phyloP scores from a whole-genome alignment of 176 grass and related monocot species.

The Thinopyrum elongatum region DNA sequence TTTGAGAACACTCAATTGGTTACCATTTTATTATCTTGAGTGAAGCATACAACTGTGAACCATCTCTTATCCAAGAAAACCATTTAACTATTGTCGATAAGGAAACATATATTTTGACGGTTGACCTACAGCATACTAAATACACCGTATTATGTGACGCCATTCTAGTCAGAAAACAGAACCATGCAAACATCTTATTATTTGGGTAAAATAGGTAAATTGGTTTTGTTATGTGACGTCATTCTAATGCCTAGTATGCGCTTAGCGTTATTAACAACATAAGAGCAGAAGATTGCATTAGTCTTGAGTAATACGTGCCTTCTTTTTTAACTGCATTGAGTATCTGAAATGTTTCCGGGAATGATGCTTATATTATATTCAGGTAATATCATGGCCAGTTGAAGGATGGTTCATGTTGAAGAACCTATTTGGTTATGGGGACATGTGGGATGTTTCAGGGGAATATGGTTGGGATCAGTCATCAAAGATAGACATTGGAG shows the following conservation, averaged over 20 bases:
- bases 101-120: background rate
- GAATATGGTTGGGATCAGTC: conserved; percentile 57
- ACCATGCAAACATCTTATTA: background rate
- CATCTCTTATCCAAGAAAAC: background rate
- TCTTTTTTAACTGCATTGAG: background rate
- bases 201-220: background rate
- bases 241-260: background rate
- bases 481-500: conserved; percentile 48
- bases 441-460: conserved; percentile 73
- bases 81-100: background rate
- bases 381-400: conserved; percentile 57
- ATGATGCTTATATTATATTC: background rate
- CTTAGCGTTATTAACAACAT: background rate
- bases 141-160: background rate
- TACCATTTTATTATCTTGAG: background rate
- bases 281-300: conserved; percentile 21
- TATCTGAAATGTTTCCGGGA: conserved; percentile 5
- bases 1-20: background rate
- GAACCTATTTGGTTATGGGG: conserved; percentile 69
- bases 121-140: background rate
- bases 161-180: background rate
- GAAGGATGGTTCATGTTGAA: conserved; percentile 59
- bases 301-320: background rate
- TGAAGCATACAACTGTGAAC: background rate
- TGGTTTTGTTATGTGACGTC: background rate